phyloP scores from a whole-genome alignment of 805 yeast genomes.

The Pichia californica region DNA sequence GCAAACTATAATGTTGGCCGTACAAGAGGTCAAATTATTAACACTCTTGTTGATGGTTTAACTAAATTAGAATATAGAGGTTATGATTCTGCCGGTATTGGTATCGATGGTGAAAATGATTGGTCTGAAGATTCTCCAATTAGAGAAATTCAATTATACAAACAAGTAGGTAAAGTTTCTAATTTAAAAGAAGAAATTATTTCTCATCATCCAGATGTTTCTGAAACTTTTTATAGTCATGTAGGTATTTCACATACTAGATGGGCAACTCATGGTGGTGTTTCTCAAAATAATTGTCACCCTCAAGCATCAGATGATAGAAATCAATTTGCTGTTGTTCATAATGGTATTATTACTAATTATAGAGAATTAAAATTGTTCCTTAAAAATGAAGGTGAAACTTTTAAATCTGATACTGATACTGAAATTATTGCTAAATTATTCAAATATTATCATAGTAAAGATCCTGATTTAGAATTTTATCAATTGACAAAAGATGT shows the following conservation, averaged over 20 bases:
- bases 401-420: conserved; percentile 90
- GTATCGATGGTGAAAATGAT: conserved; percentile 78
- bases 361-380: conserved; percentile 85
- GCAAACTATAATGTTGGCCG: conserved; percentile 91
- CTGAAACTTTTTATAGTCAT: conserved; percentile 69
- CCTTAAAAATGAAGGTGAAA: conserved; percentile 69
- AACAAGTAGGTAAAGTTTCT: conserved; percentile 88
- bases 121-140: conserved; percentile 30
- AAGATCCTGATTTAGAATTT: conserved; percentile 78
- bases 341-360: conserved; percentile 97
- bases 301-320: conserved; percentile 86
- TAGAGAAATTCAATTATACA: conserved; percentile 65
- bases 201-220: conserved; percentile 43
- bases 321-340: conserved; percentile 87
- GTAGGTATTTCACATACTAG: conserved; percentile 98
- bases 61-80: conserved; percentile 93
- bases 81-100: conserved; percentile 95
- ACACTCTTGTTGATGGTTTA: conserved; percentile 80
- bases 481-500: conserved; percentile 90
- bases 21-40: conserved; percentile 86
- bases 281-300: conserved; percentile 80
- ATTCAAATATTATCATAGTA: conserved; percentile 80
- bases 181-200: conserved; percentile 65
- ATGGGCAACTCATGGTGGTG: conserved; percentile 99
- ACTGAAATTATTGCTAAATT: conserved; percentile 97